Evolutionary conservation across 1,139 yeast species (phyloP).

Genomic region (Debaryomyces sp.): DNA sequence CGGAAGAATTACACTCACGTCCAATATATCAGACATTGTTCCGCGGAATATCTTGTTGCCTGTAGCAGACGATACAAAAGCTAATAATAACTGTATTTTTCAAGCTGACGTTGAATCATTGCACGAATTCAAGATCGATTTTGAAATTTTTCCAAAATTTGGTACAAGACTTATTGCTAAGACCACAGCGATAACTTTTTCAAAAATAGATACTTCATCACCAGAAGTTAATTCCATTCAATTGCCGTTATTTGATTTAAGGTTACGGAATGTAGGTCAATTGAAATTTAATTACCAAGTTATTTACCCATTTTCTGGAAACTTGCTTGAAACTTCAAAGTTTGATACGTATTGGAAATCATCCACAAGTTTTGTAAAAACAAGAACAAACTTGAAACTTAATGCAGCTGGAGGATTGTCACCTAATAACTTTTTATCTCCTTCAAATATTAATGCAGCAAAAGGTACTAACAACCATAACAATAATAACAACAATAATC

Average conservation of each 20-base stretch:
- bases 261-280: constrained; percentile 83
- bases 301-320: constrained; percentile 87
- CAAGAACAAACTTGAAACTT: constrained; percentile 30
- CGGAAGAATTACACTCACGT: constrained; percentile 72
- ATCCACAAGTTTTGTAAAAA: constrained; percentile 52
- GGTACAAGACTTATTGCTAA: constrained; percentile 93
- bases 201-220: constrained; percentile 46
- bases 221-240: constrained; percentile 52
- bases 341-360: constrained; percentile 98
- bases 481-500: constrained; percentile 13
- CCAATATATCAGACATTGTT: constrained; percentile 69
- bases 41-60: constrained; percentile 88
- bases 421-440: constrained; percentile 44
- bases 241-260: constrained; percentile 79
- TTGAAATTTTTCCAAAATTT: constrained; percentile 91
- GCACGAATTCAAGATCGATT: constrained; percentile 72
- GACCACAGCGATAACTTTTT: constrained; percentile 72
- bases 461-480: constrained; percentile 10
- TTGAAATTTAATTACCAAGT: constrained; percentile 77
- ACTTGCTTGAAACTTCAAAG: constrained; percentile 83
- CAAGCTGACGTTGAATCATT: constrained; percentile 79
- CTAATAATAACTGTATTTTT: constrained; percentile 63
- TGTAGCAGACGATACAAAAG: constrained; percentile 66
- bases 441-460: constrained; percentile 22
- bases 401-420: constrained; percentile 47